Evolutionary conservation across 805 yeast species (phyloP).

Genomic region (Lachancea dasiensis): DNA sequence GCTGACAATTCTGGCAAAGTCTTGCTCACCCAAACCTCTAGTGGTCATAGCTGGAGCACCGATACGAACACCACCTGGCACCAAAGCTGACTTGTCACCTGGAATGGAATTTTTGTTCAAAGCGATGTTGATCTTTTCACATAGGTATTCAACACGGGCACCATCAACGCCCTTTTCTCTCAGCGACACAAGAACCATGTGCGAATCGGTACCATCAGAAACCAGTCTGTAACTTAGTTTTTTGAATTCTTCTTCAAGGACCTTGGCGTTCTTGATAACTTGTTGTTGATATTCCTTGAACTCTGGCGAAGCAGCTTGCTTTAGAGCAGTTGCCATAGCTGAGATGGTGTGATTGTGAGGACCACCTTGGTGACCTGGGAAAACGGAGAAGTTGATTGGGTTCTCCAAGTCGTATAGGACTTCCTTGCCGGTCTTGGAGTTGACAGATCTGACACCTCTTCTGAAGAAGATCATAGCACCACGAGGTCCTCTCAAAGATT

Average conservation of each 20-base stretch:
- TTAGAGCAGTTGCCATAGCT: conserved; percentile 93
- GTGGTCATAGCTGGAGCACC: conserved; percentile 99
- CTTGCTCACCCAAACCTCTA: conserved; percentile 87
- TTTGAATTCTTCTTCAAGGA: conserved; percentile 70
- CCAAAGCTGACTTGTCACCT: conserved; percentile 93
- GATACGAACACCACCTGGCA: conserved; percentile 95
- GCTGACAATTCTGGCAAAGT: conserved; percentile 71
- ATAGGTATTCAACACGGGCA: conserved; percentile 92
- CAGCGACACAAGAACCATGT: conserved; percentile 86
- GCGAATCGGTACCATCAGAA: conserved; percentile 94
- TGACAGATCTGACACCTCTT: conserved; percentile 84
- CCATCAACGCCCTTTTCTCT: conserved; percentile 91
- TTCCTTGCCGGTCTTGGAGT: conserved; percentile 89
- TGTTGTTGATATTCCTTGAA: conserved; percentile 84
- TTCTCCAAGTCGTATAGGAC: conserved; percentile 84
- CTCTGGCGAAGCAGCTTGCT: conserved; percentile 88
- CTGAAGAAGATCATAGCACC: conserved; percentile 99
- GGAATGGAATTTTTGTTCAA: conserved; percentile 97
- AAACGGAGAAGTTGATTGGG: conserved; percentile 94
- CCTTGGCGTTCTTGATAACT: conserved; percentile 83
- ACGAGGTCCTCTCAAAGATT: conserved; percentile 98
- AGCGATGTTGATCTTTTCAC: conserved; percentile 92
- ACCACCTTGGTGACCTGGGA: conserved; percentile 99
- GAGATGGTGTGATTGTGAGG: conserved; percentile 99
- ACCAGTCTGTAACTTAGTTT: conserved; percentile 73